Percentiles rank a stretch among this genome's conserved stretches.
phyloP scores from a whole-genome alignment of 1,284 basidiomycete species.

The Phylloboletellus chloephorus region DNA sequence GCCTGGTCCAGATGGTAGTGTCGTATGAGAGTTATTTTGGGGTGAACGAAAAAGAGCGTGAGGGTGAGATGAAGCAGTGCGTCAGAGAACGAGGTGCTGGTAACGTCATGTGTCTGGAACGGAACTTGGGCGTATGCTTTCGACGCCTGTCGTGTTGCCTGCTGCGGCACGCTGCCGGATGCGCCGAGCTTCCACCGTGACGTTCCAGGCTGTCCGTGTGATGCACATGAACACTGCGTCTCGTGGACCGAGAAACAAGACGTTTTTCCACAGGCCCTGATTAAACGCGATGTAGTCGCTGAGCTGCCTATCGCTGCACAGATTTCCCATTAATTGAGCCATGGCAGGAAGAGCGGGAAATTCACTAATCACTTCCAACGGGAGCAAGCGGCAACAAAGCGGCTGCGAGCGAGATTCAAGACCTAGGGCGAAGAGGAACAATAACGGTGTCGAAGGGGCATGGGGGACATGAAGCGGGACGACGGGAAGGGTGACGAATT shows the following conservation, averaged over 20 bases:
- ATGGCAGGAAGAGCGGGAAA: constrained; percentile 52
- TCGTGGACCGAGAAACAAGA: constrained; percentile 35
- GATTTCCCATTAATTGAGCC: constrained; percentile 38
- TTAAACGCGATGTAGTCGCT: constrained; percentile 31
- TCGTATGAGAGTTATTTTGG: constrained; percentile 24
- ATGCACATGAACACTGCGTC: constrained; percentile 34
- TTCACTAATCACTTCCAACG: constrained; percentile 37
- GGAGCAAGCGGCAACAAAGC: constrained; percentile 38
- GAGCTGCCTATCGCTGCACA: constrained; percentile 31
- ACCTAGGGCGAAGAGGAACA: constrained; percentile 31
- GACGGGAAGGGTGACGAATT: constrained; percentile 28
- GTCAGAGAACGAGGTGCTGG: constrained; percentile 6
- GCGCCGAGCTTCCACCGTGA: constrained; percentile 39
- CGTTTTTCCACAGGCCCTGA: constrained; percentile 43
- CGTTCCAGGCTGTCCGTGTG: constrained; percentile 40
- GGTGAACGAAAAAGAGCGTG: constrained; percentile 21
- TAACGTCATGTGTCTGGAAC: constrained; percentile 17
- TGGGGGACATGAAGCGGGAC: constrained; percentile 32
- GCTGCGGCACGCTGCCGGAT: constrained; percentile 22
- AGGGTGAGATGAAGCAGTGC: constrained; percentile 7
- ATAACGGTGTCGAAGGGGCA: constrained; percentile 30
- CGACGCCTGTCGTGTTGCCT: constrained; percentile 15
- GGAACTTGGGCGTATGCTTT: constrained; percentile 5
- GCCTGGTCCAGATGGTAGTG: constrained; percentile 23
- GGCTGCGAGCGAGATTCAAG: constrained; percentile 30